Evolutionary conservation across 202 grass and related monocot genomes (phyloP), one percentile per base, ranked within the genome.

Genomic region (Schoenoplectus triqueter): DNA sequence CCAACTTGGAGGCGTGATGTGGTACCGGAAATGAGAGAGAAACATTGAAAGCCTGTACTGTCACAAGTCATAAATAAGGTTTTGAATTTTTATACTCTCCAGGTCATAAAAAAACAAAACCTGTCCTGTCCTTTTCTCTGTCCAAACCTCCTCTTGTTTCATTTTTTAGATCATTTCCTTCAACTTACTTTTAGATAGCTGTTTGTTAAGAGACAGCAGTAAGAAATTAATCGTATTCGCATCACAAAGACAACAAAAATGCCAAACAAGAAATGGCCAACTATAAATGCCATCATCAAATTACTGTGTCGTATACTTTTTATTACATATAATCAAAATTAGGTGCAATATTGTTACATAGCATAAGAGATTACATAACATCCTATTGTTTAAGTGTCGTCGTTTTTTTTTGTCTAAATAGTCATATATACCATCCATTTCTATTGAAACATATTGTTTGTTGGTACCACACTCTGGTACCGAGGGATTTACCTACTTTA

Each of bases 1-100:
- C 31, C 31, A 31, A 14, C 69, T 49, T 31, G 31, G 7, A 49
- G 69, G 69, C 45, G 44, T 31, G 31, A 31, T 31, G 31, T 72
- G 69, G 69, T 72, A 72, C n/a, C 69, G 19, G 7, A 72, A 72
- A 72, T 49, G 69, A 72, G 69, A 72, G 66, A 62, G 59, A 62
- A 31, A 31, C 3, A 72, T 72, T 72, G 44, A 72, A 48, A 72
- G 69, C 45, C 44, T 72, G 45, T 17, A 49, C 45, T 72, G 69
- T 72, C 69, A 31, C 31, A 31, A 31, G 45, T 44, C 69, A 72
- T 44, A 70, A 3, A 14, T 14, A 47, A 5, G 42, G 18, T 62
- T 59, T 62, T 62, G 6, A 18, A 31, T 31, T 48, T 69, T 47
- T 18, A 49, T 49, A 5, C 69, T 20, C 44, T 72, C 42, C 69